Evolutionary conservation across 257 asterid species (phyloP), one percentile per base, ranked within the genome.

Genomic region (Ajuga chamaepitys): DNA sequence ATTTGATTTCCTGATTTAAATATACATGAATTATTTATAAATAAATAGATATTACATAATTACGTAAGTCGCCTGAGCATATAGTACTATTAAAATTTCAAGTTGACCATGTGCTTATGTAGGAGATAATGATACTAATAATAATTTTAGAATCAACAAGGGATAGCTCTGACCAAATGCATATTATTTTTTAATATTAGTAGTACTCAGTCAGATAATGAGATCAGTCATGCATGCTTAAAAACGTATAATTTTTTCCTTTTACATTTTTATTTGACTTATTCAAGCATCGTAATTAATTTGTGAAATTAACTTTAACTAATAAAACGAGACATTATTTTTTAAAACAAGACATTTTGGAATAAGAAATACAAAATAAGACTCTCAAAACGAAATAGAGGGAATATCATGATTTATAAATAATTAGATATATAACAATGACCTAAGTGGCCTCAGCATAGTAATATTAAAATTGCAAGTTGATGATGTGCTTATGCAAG

Each of bases 71-170:
- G 55, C 13, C 25, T 54, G 32, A 1, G 16, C 7, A 10, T 69
- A 16, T 11, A 14, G 12, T 10, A 35, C 21, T 20, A 44, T n/a
- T 17, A 21, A 76, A 24, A 20, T 48, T 25, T 22, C 71, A 75
- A 68, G 70, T 67, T 56, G 75, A 26, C 62, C 75, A 67, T 62
- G 72, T 71, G 74, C 74, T 17, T 28, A 63, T 10, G 35, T 30
- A 11, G 25, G 26, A 25, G 26, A 56, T 37, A 18, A 9, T 44
- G 58, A 37, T 42, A 28, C 3, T 14, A 32, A 32, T 4, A 35
- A n/a, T 14, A n/a, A 30, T 4, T 22, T 41, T 45, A 21, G 25
- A 25, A 40, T 38, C 11, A 59, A 47, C 11, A 37, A 57, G 40
- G 63, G 63, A 41, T 47, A 18, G 4, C 45, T 59, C 20, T 44